Conservation (phyloP, 768 basidiomycete genomes). For the Termitomyces sp. region DNA sequence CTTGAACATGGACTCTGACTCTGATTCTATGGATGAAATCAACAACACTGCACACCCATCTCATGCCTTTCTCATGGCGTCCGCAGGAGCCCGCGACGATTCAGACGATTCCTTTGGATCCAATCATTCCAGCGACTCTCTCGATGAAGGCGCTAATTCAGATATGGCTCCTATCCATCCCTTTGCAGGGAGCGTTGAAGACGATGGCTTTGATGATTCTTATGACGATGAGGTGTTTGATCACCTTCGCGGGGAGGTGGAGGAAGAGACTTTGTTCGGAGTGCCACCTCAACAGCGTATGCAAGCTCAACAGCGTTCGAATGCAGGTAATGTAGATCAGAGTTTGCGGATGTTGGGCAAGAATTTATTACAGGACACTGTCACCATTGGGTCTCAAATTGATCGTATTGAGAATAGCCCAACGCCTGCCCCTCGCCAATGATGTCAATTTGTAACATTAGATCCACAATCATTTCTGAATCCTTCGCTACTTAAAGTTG, state of each 20-base stretch:
- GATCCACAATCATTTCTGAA: not conserved
- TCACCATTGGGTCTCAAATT: slow-evolving; percentile 51
- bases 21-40: slow-evolving; percentile 55
- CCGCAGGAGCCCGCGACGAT: slow-evolving; percentile 26
- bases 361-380: slow-evolving; percentile 58
- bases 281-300: slow-evolving; percentile 49
- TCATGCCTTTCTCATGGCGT: slow-evolving; percentile 65
- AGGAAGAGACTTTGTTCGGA: slow-evolving; percentile 72
- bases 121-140: slow-evolving; percentile 54
- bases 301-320: slow-evolving; percentile 16
- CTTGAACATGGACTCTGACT: slow-evolving; percentile 46
- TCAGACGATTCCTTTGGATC: slow-evolving; percentile 46
- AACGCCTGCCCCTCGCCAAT: slow-evolving; percentile 38
- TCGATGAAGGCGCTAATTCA: slow-evolving; percentile 35
- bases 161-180: slow-evolving; percentile 51
- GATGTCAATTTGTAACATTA: not conserved
- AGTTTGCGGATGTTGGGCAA: slow-evolving; percentile 56
- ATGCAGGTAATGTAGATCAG: slow-evolving; percentile 17
- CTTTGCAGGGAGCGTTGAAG: slow-evolving; percentile 41
- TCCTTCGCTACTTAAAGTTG: not conserved
- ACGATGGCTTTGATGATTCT: slow-evolving; percentile 44
- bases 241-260: slow-evolving; percentile 31
- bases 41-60: slow-evolving; percentile 61
- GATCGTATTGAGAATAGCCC: slow-evolving; percentile 61
- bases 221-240: slow-evolving; percentile 53